Evolutionary conservation across 108 stramenopile genomes (phyloP).

Genomic region (Nitzschia sp.): DNA sequence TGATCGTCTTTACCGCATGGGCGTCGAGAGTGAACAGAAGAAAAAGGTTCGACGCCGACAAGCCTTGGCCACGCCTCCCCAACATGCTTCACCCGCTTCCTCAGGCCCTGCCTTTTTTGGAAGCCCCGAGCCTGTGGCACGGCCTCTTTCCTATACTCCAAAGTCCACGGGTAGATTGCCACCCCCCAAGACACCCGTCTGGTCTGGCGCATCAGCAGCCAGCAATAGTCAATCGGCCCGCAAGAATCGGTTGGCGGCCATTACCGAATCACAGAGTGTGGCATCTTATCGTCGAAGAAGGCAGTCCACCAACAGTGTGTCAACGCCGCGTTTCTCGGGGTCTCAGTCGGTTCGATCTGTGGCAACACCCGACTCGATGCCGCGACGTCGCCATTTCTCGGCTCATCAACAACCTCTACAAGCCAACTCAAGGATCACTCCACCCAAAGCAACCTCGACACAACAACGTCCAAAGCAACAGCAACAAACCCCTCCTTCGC

Average conservation of each 20-base stretch:
- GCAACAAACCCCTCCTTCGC: not conserved
- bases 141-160: constrained; percentile 12
- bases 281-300: not conserved
- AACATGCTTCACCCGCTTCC: too few species aligned
- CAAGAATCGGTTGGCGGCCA: constrained; percentile 13
- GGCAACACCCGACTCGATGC: not conserved
- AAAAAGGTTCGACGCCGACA: not conserved
- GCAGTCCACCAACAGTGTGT: not conserved
- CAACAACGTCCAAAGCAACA: not conserved
- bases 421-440: not conserved
- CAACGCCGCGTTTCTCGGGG: not conserved
- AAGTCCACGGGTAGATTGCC: not conserved
- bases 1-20: constrained; percentile 31
- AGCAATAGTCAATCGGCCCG: not conserved
- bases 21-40: constrained; percentile 10
- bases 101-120: not conserved
- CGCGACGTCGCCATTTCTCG: not conserved
- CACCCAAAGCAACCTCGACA: not conserved
- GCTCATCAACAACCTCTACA: not conserved
- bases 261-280: constrained; percentile 4
- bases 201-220: not conserved
- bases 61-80: not conserved
- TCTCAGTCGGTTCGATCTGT: not conserved
- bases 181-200: not conserved
- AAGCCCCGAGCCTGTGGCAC: not conserved